These are phyloP conservation scores for Globisporangium splendens DNA, from an alignment of 352 stramenopile genomes.

Conservation along the genomic window DNA sequence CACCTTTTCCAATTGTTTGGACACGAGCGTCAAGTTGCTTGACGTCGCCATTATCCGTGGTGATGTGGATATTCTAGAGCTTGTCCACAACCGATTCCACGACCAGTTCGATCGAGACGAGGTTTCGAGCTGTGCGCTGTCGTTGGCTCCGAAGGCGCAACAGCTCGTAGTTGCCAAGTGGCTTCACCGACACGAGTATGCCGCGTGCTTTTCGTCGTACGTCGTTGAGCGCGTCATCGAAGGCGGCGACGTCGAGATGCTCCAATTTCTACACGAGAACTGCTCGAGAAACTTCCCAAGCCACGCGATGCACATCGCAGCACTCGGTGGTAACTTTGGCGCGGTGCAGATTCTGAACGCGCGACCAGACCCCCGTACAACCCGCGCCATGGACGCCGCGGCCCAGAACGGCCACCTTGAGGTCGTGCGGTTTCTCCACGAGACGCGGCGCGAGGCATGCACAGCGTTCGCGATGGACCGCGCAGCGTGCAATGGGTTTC, in stretches of 20 bases:
- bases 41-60: constrained; percentile 7
- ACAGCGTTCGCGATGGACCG: constrained; percentile 15
- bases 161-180: constrained; percentile 7
- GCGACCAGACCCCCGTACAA: not conserved
- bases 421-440: constrained; percentile 10
- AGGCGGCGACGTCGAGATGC: constrained; percentile 5
- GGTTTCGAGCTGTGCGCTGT: constrained; percentile 3
- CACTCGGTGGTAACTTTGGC: not conserved
- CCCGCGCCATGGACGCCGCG: constrained; percentile 3
- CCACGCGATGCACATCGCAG: constrained; percentile 5
- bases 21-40: not conserved
- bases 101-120: not conserved
- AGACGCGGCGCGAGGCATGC: not conserved
- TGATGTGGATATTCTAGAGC: constrained; percentile 3
- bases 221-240: constrained; percentile 11
- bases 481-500: constrained; percentile 17
- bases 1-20: not conserved
- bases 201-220: constrained; percentile 6
- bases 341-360: not conserved
- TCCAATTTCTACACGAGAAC: constrained; percentile 4
- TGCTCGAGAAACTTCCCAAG: not conserved
- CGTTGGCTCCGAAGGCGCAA: constrained; percentile 1
- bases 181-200: constrained; percentile 6
- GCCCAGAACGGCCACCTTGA: constrained; percentile 6
- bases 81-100: constrained; percentile 1